Percentiles rank a stretch among this genome's conserved stretches.
phyloP scores from a whole-genome alignment of 192 early-diverging fungal species.

The Linderina pennispora region DNA sequence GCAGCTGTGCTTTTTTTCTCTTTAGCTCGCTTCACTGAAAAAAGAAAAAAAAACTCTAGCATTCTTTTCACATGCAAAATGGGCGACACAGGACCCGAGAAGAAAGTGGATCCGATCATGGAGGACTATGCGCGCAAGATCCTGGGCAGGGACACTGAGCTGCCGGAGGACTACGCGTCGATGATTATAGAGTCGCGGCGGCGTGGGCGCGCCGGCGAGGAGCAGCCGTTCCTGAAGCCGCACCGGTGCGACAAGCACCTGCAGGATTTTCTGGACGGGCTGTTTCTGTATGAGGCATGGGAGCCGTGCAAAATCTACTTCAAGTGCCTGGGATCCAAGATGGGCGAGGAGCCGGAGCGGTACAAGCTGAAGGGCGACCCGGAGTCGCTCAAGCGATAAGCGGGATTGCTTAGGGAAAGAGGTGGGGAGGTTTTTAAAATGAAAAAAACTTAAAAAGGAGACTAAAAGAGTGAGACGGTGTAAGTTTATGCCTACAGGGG shows the following conservation, averaged over 20 bases:
- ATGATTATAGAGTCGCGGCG: constrained; percentile 32
- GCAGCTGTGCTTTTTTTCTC: neutral
- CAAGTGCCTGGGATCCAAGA: constrained; percentile 33
- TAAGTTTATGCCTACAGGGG: neutral
- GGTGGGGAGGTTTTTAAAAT: neutral
- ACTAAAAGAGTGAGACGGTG: neutral
- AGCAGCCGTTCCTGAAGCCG: constrained; percentile 37
- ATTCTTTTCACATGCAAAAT: no score
- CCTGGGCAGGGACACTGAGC: constrained; percentile 30
- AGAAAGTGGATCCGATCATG: constrained; percentile 36
- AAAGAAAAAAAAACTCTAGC: no score
- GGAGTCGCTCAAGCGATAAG: constrained; percentile 11
- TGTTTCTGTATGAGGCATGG: constrained; percentile 30
- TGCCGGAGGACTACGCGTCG: constrained; percentile 25
- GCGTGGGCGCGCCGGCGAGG: constrained; percentile 34
- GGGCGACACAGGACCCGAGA: no score
- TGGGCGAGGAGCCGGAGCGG: constrained; percentile 40
- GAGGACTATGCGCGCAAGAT: constrained; percentile 30
- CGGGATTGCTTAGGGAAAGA: neutral
- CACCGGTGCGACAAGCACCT: constrained; percentile 42
- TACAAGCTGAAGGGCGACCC: constrained; percentile 25
- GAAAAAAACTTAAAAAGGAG: no score
- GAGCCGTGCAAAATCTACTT: constrained; percentile 23
- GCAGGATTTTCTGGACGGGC: constrained; percentile 40
- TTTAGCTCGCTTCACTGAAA: neutral